phyloP scores from a whole-genome alignment of 179 eudicot genomes.

The Spergularia azorica region DNA sequence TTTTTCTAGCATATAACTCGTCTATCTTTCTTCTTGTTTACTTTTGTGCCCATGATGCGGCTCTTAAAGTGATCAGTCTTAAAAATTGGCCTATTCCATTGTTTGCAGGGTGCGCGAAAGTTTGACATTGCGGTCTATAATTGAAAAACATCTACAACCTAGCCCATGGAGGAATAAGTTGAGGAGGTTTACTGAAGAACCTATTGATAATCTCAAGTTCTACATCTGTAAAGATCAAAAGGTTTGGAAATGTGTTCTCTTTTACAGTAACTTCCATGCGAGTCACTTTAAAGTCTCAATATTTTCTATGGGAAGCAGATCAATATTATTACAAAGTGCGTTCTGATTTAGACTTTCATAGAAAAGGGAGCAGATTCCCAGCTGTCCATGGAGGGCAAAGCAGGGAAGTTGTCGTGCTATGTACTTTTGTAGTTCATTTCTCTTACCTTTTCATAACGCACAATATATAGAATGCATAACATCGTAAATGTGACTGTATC shows the following conservation, averaged over 20 bases:
- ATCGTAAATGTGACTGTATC: too few relatives aligned
- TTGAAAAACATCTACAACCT: conserved; percentile 75
- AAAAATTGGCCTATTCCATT: background rate
- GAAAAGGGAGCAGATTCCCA: too few relatives aligned
- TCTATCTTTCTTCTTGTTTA: background rate
- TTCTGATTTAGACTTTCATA: background rate
- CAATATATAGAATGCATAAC: too few relatives aligned
- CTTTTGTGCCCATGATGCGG: background rate
- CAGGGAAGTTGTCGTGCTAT: too few relatives aligned
- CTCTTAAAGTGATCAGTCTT: background rate
- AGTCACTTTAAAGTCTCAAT: background rate
- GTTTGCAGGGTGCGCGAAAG: conserved; percentile 63
- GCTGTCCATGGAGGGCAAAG: too few relatives aligned
- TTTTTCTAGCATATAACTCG: background rate
- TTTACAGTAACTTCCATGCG: background rate
- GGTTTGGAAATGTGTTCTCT: conserved; percentile 37
- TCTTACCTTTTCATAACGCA: background rate
- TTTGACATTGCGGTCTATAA: conserved; percentile 51
- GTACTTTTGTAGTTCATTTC: background rate
- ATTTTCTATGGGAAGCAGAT: background rate
- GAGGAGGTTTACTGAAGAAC: conserved; percentile 70
- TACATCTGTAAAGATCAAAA: conserved; percentile 68
- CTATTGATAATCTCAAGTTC: conserved; percentile 65
- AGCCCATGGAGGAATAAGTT: conserved; percentile 79
- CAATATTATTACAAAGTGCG: too few relatives aligned